Evolutionary conservation across 2,329 filamentous ascomycete species (phyloP), one percentile per base, ranked within the genome.

Genomic region (Stagonosporopsis rhizophila): DNA sequence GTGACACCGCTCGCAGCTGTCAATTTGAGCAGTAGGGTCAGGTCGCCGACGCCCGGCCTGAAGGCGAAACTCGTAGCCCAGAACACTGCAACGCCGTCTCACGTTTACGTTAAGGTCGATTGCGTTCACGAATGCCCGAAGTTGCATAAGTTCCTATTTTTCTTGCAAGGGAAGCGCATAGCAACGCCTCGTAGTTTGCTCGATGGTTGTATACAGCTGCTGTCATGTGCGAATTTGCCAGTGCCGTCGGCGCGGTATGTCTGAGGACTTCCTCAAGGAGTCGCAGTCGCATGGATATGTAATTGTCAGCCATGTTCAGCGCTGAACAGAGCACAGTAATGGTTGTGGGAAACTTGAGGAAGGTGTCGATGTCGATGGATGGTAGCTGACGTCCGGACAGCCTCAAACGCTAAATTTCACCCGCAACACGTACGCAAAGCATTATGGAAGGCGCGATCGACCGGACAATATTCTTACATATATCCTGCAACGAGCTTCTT

Each of bases 301-400:
- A 19, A 8, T 17, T n/a, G 6, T 7, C 35, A 14, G 27, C 17
- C 17, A 17, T 32, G 6, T 32, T 11, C 35, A 32, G 45, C n/a
- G 14, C 2, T 20, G 25, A 44, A 7, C 12, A 46, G 6, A 17
- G 12, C 22, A 42, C 4, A 6, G 5, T 20, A 35, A 35, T 22
- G 9, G 12, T 40, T 3, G 4, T 45, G 23, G 4, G 23, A 42
- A n/a, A 8, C 14, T 9, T 5, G 32, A 52, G 44, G 53, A 44
- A 56, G 47, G 53, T 44, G 30, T 46, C 7, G 25, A 20, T 34
- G 23, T 2, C n/a, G 20, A 8, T 32, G 42, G 47, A 51, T 12
- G 20, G 47, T 37, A 6, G 30, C 23, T 56, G 53, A 56, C 30
- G 53, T 47, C n/a, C 23, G 23, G 35, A 39, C 42, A 38, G 37